phyloP scores from a whole-genome alignment of 805 yeast species.

The Candida piceae region DNA sequence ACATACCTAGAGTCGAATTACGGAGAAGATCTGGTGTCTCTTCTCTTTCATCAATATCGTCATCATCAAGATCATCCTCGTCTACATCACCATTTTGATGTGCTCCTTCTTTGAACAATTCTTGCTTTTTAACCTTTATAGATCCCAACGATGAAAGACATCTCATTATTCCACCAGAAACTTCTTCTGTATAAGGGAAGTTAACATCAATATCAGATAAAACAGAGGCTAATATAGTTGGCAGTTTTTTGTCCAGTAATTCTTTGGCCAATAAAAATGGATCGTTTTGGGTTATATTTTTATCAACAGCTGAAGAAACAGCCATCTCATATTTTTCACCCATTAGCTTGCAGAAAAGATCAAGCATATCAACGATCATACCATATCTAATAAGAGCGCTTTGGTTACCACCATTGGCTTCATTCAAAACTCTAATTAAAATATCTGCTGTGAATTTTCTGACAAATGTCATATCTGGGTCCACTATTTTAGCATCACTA shows the following conservation, averaged over 20 bases:
- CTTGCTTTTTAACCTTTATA: conserved; percentile 52
- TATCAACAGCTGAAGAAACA: conserved; percentile 37
- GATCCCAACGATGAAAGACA: conserved; percentile 55
- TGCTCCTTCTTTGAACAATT: conserved; percentile 43
- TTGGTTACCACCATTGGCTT: conserved; percentile 34
- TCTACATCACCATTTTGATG: conserved; percentile 31
- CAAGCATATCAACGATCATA: conserved; percentile 49
- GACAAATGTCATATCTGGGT: conserved; percentile 66
- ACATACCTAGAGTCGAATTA: conserved; percentile 92
- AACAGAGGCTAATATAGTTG: conserved; percentile 50
- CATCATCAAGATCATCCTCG: conserved; percentile 61
- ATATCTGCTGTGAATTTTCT: conserved; percentile 71
- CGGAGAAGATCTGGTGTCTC: conserved; percentile 80
- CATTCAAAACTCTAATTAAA: conserved; percentile 56
- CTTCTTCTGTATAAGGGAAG: conserved; percentile 57
- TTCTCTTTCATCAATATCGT: conserved; percentile 52
- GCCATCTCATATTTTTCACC: conserved; percentile 34
- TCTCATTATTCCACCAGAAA: conserved; percentile 54
- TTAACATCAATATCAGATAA: conserved; percentile 68
- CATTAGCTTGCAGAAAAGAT: conserved; percentile 40
- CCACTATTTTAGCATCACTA: conserved; percentile 47
- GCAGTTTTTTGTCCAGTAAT: conserved; percentile 63
- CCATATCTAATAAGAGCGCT: conserved; percentile 45
- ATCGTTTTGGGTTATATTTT: conserved; percentile 50
- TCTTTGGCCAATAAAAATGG: conserved; percentile 58